A percentile compares a stretch with the other conserved stretches of the same genome.
phyloP scores from a whole-genome alignment of 2,329 filamentous ascomycete genomes.

The Gaeumannomyces sp. region DNA sequence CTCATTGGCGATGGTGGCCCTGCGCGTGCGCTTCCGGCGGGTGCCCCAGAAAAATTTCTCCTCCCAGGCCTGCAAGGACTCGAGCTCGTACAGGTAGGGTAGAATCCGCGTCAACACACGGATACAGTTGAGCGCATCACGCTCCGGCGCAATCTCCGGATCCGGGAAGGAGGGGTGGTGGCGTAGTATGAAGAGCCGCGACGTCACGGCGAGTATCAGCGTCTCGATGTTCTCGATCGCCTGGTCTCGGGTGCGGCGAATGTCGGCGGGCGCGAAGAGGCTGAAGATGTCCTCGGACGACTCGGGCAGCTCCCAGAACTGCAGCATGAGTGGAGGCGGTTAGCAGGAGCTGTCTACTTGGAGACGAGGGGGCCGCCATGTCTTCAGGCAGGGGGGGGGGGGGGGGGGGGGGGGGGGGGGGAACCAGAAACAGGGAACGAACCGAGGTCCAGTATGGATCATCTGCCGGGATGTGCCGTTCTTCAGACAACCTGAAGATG shows the following conservation, averaged over 20 bases:
- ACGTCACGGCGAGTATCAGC: conserved; percentile 75
- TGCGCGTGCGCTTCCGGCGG: conserved; percentile 65
- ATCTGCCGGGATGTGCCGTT: conserved; percentile 77
- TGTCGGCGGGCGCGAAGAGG: conserved; percentile 82
- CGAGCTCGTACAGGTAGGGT: conserved; percentile 87
- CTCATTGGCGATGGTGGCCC: conserved; percentile 60
- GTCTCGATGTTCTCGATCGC: conserved; percentile 87
- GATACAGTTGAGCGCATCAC: conserved; percentile 91
- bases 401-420: too few species aligned
- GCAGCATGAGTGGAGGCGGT: conserved; percentile 8
- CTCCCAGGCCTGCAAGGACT: conserved; percentile 78
- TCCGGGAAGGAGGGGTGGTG: conserved; percentile 90
- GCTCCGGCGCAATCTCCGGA: conserved; percentile 73
- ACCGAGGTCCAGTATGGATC: conserved; percentile 92
- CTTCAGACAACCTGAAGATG: conserved; percentile 93
- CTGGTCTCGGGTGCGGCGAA: conserved; percentile 79
- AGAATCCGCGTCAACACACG: conserved; percentile 82
- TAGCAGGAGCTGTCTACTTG: not conserved
- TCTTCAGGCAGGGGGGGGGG: too few species aligned
- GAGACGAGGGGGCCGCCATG: too few species aligned
- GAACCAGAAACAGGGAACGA: conserved; percentile 27
- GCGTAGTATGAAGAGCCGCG: conserved; percentile 72
- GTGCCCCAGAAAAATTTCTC: conserved; percentile 87
- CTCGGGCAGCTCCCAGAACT: conserved; percentile 98
- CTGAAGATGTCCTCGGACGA: conserved; percentile 95